A percentile compares a stretch with the other conserved stretches of the same genome.
These are phyloP conservation scores for Panus rudis DNA, from an alignment of 768 basidiomycete species.

Conservation along the genomic window DNA sequence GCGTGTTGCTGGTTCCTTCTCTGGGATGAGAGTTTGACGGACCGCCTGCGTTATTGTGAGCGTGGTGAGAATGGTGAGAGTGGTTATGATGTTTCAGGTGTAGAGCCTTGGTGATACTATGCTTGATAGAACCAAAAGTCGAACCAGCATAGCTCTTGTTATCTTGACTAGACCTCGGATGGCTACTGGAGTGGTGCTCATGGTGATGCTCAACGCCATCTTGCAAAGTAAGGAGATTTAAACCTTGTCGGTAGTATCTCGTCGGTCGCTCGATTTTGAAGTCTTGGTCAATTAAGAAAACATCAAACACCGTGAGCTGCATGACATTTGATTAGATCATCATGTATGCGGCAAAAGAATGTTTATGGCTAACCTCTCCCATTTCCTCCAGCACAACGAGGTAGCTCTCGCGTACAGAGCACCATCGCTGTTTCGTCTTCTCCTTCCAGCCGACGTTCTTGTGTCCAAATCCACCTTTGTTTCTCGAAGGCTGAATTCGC, in stretches of 20 bases:
- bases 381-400: conserved; percentile 82
- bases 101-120: conserved; percentile 6
- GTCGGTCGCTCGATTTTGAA: conserved; percentile 89
- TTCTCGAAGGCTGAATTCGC: conserved; percentile 45
- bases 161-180: too few relatives aligned
- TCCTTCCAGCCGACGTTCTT: conserved; percentile 58
- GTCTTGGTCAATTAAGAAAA: conserved; percentile 85
- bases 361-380: conserved; percentile 50
- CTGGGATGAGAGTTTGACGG: too few relatives aligned
- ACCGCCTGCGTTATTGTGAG: too few relatives aligned
- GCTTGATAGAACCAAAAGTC: background rate
- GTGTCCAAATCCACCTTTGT: conserved; percentile 35
- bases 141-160: background rate
- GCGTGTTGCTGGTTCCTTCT: too few relatives aligned
- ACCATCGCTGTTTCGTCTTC: conserved; percentile 75
- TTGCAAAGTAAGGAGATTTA: conserved; percentile 53
- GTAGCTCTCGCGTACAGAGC: conserved; percentile 87
- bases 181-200: too few relatives aligned
- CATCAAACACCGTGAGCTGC: conserved; percentile 84
- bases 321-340: background rate
- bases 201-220: background rate
- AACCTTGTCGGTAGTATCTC: conserved; percentile 80
- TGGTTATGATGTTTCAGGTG: background rate
- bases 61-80: background rate
- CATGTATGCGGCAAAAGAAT: background rate